Evolutionary conservation across 2,329 filamentous ascomycete species (phyloP), one percentile per base, ranked within the genome.

Genomic region (Ophiostoma novo-ulmi): DNA sequence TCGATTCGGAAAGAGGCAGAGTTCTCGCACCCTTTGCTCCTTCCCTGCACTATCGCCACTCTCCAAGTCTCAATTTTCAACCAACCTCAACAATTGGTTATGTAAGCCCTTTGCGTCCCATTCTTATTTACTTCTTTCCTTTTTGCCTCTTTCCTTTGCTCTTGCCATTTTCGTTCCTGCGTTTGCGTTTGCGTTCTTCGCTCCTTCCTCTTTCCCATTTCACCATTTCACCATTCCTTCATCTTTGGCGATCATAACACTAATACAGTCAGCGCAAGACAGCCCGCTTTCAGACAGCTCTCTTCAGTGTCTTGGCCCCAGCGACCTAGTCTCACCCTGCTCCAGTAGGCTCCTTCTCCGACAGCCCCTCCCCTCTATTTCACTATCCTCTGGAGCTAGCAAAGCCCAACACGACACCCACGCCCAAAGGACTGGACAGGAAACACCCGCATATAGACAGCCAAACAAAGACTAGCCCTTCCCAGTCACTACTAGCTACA

Each of bases 381-480:
- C 31, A 31, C 31, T 31, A 31, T 31, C 31, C 31, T 31, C 20
- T n/a, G 14, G 17, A 52, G 44, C 44, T 52, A 52, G 17, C 44
- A n/a, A 52, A 17, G 39, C 39, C 39, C 39, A 44, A 44, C 39
- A 44, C 22, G 13, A 61, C 26, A n/a, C 55, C 31, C n/a, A 36
- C 44, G 44, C 44, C 44, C 63, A 38, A 36, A 64, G 58, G 58
- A 65, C 63, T 39, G 61, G 61, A 39, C 36, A 14, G 58, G 8
- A 41, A 14, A 22, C 63, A 39, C 35, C 26, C 63, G 8, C 63
- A 64, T 10, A 64, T 36, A 64, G 61, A 39, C 58, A 31, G 48
- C 52, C 52, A 58, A 58, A 58, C 52, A 58, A 55, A 35, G 58
- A 63, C 58, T 31, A 63, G 58, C 58, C 58, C 52, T 58, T 26